Evolutionary conservation across 2,329 filamentous ascomycete species (phyloP).

Genomic region (Venturia pyrina): DNA sequence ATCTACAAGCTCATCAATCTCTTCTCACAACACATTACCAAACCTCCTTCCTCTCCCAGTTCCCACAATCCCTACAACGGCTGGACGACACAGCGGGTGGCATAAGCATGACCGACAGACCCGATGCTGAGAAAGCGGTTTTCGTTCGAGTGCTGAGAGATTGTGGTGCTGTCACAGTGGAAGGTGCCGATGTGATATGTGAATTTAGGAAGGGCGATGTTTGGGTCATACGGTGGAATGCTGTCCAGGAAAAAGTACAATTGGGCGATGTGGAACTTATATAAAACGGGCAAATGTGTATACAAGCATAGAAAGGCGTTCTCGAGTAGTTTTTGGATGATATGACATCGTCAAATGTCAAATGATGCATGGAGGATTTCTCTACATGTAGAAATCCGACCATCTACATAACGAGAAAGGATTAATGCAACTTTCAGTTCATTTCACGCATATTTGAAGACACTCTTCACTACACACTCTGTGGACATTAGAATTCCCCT

Average conservation of each 20-base stretch:
- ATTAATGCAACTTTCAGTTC: not conserved
- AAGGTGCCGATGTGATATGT: conserved; percentile 48
- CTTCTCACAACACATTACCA: conserved; percentile 78
- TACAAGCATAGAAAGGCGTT: conserved; percentile 3
- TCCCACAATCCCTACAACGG: conserved; percentile 68
- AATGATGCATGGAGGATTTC: not conserved
- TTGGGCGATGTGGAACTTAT: conserved; percentile 64
- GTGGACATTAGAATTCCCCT: not conserved
- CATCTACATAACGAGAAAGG: not conserved
- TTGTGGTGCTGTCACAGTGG: conserved; percentile 40
- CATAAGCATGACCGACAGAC: conserved; percentile 83
- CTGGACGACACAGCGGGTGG: conserved; percentile 86
- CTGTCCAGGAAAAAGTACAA: conserved; percentile 51
- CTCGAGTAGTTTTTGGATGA: not conserved
- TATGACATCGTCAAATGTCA: not conserved
- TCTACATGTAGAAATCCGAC: not conserved
- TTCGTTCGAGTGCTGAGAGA: conserved; percentile 67
- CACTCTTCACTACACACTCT: not conserved
- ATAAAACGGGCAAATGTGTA: not conserved
- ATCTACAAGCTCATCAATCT: conserved; percentile 75
- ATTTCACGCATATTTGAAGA: not conserved
- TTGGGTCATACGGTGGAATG: conserved; percentile 50
- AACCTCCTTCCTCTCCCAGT: conserved; percentile 71
- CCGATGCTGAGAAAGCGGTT: conserved; percentile 73
- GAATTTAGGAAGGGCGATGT: conserved; percentile 42